Evolutionary conservation across 2,329 filamentous ascomycete genomes (phyloP).

Genomic region (Fusarium floridanum): DNA sequence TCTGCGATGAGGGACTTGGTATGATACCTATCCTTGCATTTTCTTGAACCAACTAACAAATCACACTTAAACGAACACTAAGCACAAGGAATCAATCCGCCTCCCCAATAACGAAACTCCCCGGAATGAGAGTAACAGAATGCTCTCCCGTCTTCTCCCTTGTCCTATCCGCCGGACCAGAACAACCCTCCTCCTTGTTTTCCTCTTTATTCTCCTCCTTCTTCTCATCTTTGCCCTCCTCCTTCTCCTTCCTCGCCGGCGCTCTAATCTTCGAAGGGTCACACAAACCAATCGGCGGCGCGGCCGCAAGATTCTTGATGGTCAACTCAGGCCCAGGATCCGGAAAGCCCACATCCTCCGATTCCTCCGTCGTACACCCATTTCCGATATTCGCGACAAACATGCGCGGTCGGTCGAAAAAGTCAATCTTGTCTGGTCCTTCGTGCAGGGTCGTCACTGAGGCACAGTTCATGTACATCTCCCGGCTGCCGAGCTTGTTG

Average conservation of each 20-base stretch:
- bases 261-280: background rate
- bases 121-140: background rate
- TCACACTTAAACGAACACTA: background rate
- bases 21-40: background rate
- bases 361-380: constrained; percentile 67
- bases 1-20: background rate
- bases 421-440: constrained; percentile 12
- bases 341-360: constrained; percentile 71
- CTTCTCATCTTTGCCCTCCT: background rate
- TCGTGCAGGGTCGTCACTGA: constrained; percentile 62
- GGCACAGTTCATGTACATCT: constrained; percentile 80
- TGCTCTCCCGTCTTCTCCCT: background rate
- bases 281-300: constrained; percentile 25
- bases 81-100: background rate
- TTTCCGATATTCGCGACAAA: constrained; percentile 76
- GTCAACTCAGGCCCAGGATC: constrained; percentile 68
- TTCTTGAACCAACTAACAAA: background rate
- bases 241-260: background rate
- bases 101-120: background rate
- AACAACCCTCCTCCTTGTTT: background rate
- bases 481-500: constrained; percentile 72
- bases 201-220: too few species aligned
- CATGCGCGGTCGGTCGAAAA: constrained; percentile 66
- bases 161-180: background rate
- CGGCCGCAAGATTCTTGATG: constrained; percentile 14